Base-by-base conservation (phyloP, 495 filamentous ascomycete species). In the Aspergillus avenaceus region DNA sequence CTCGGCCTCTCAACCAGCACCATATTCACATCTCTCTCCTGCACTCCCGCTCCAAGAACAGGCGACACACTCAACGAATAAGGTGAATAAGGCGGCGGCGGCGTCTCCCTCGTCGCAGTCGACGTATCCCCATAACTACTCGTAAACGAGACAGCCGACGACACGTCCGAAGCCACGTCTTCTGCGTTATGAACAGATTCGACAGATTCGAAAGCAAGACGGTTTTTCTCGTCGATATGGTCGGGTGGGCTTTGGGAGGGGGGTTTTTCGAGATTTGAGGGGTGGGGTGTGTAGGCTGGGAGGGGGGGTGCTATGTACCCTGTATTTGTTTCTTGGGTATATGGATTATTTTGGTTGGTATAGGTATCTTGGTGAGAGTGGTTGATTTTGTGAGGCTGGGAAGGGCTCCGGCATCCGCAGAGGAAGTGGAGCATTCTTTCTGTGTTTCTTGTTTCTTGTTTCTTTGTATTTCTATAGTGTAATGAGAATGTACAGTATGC, bases 111-210 rank as follows among this genome's bases (percentile, higher is more conserved):
- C 5, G 72, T 76, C 8, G 71, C 72, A 8, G 72, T 76, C 0
- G 72, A 76, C 5, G 72, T 76, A 45, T 76, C 73, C 7, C 72
- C 72, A 52, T 71, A 76, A 44, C 70, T 74, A 51, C 72, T 76
- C 2, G 71, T 66, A 48, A 72, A 76, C 9, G 72, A 76, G 50
- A 72, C 56, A 12, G 65, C 64, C 7, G 72, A 76, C 18, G 72
- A 73, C 41, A 55, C 63, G 48, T 74, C 71, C 2, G 69, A 67
- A 0, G 63, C 60, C 32, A 61, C 49, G 21, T 71, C 71, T 14
- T 67, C 69, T 11, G 42, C 49, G 13, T 29, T 40, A 23, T 54
- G 29, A 37, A 16, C 21, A 26, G 28, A 45, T 19, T 44, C 50
- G 41, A 18, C 37, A 16, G 27, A 41, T 2, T 34, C 64, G 52